Base-by-base conservation (phyloP, 805 yeast genomes). In the Schwanniomyces pseudopolymorphus region DNA sequence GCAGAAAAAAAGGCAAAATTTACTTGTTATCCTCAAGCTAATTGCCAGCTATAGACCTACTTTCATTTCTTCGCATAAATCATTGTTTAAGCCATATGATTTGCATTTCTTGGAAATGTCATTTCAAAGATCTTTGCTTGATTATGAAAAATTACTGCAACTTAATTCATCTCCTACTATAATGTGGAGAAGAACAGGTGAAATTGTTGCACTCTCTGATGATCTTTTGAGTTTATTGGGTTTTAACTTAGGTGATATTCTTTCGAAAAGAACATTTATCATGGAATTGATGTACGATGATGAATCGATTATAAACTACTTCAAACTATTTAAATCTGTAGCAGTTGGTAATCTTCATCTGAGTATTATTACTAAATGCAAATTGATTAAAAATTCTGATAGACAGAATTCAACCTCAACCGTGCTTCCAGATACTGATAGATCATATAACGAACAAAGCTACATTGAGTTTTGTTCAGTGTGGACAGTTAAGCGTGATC, bases 161-260 rank as follows among this genome's bases (percentile, higher is more conserved):
- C 57, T 83, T 47, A 82, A 85, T 16, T 85, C 90, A 9, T 80
- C 88, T 1, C 96, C 96, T 1, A 84, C 92, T 2, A 82, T 87
- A 14, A 84, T 87, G 52, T 88, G 96, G 96, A 73, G 96, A 56
- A 70, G 96, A 35, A 85, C 95, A 0, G 95, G 95, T 8, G 95
- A 88, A 60, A 83, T 89, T 36, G 90, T 87, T 9, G 87, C 87
- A 7, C 80, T 86, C 8, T 85, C 90, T 4, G 82, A 84, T 51
- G 94, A 87, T 56, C 80, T 88, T 57, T 79, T 86, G 25, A 79
- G 83, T 3, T 67, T 88, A 51, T 79, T 91, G 5, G 87, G 89
- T 1, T 81, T 83, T 61, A 74, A 80, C 9, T 69, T 78, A 51
- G 74, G 77, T 48, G 82, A 83, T 37, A 64, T 87, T 8, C 58